Conservation (phyloP, 495 filamentous ascomycete species). For the Penicillium roqueforti region DNA sequence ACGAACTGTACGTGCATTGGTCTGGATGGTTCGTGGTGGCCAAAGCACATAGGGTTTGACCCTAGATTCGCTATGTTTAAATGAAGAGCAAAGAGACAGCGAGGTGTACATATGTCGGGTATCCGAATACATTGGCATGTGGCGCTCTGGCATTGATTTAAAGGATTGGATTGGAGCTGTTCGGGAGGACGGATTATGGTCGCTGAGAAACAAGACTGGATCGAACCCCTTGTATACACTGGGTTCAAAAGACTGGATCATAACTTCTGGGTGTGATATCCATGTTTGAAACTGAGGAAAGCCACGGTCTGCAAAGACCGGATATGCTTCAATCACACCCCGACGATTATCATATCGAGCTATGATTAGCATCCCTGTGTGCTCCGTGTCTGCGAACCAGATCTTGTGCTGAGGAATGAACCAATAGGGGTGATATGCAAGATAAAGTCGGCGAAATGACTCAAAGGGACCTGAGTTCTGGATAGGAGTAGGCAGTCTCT, state of each 20-base stretch:
- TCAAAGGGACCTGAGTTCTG: conserved; percentile 50
- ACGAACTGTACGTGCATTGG: conserved; percentile 33
- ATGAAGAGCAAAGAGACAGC: conserved; percentile 40
- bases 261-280: conserved; percentile 61
- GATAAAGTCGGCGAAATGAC: conserved; percentile 65
- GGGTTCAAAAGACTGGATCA: conserved; percentile 71
- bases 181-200: conserved; percentile 18
- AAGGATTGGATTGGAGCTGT: conserved; percentile 22
- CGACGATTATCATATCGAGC: conserved; percentile 65
- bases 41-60: conserved; percentile 51
- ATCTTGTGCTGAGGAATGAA: conserved; percentile 75
- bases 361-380: conserved; percentile 66
- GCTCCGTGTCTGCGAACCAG: conserved; percentile 76
- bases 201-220: conserved; percentile 61
- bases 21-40: conserved; percentile 71
- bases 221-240: conserved; percentile 62
- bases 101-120: conserved; percentile 43
- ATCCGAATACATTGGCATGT: conserved; percentile 53
- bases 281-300: conserved; percentile 52
- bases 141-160: conserved; percentile 16
- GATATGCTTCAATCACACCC: conserved; percentile 76
- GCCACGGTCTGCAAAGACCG: conserved; percentile 61
- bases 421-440: conserved; percentile 74
- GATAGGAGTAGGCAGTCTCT: conserved; percentile 51
- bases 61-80: conserved; percentile 19